These are phyloP conservation scores for Fusarium subtropicale DNA, from an alignment of 2,329 filamentous ascomycete genomes.

Conservation along the genomic window DNA sequence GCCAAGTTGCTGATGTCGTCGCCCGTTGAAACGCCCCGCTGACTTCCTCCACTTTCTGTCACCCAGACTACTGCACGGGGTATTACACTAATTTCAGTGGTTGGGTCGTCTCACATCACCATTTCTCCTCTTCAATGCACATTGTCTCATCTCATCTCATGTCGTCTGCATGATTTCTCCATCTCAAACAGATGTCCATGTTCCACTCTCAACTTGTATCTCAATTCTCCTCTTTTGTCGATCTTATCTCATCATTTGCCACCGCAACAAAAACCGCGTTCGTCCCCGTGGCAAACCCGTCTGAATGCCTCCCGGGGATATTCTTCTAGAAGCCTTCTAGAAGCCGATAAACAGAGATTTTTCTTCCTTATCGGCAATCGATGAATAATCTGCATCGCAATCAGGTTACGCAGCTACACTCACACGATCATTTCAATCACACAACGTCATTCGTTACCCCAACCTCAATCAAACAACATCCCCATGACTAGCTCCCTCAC, in stretches of 20 bases:
- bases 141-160: background rate
- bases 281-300: conserved; percentile 5
- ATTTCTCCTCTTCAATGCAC: background rate
- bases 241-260: background rate
- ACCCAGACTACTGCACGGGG: background rate
- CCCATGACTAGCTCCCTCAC: background rate
- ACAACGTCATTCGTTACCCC: background rate
- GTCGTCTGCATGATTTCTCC: background rate
- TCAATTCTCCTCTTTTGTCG: background rate
- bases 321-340: conserved; percentile 31
- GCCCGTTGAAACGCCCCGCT: background rate
- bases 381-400: conserved; percentile 24
- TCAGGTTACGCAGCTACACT: background rate
- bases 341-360: conserved; percentile 9
- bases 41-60: background rate
- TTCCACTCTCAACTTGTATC: background rate
- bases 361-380: background rate
- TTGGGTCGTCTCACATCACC: background rate
- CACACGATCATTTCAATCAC: background rate
- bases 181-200: background rate
- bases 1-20: background rate
- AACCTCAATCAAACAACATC: background rate
- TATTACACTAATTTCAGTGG: background rate
- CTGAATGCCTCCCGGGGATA: too few species aligned
- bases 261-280: background rate